Evolutionary conservation across 2,329 filamentous ascomycete species (phyloP).

Genomic region (Penicillium sp.): DNA sequence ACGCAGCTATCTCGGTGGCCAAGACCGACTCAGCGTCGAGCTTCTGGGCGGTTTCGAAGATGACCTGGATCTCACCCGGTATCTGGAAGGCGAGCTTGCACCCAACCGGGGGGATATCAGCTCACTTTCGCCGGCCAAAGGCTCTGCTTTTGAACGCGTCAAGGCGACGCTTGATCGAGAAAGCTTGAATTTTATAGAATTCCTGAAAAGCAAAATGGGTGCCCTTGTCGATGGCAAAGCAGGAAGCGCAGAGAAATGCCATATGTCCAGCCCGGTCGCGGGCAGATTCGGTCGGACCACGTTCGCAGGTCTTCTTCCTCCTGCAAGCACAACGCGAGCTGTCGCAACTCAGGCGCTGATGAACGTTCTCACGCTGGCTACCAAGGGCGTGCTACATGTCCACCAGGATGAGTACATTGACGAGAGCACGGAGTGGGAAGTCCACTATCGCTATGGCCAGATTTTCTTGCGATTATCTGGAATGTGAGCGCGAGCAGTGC

Average conservation of each 20-base stretch:
- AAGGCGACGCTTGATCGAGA: conserved; percentile 57
- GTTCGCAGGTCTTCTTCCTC: conserved; percentile 70
- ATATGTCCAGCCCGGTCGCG: background rate
- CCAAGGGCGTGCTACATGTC: conserved; percentile 62
- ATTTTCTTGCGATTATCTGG: conserved; percentile 28
- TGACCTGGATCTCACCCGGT: conserved; percentile 32
- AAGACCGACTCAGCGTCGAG: conserved; percentile 27
- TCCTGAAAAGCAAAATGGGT: conserved; percentile 51
- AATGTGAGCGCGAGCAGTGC: background rate
- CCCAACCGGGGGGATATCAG: conserved; percentile 23
- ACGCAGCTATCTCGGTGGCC: conserved; percentile 41
- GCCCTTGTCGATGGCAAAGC: background rate
- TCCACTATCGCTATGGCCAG: conserved; percentile 29
- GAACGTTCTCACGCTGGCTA: conserved; percentile 70
- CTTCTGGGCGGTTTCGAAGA: conserved; percentile 23
- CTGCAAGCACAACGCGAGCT: conserved; percentile 52
- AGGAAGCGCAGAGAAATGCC: background rate
- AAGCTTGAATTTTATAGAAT: conserved; percentile 62
- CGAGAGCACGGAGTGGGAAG: conserved; percentile 19
- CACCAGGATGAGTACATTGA: conserved; percentile 55
- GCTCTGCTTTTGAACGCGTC: background rate
- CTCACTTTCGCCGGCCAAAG: conserved; percentile 45
- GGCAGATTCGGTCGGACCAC: conserved; percentile 42
- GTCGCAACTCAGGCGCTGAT: conserved; percentile 74
- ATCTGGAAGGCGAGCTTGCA: conserved; percentile 37